Base-by-base conservation (phyloP, 805 yeast genomes). In the Cyberlindnera nakhonratchasimensis region DNA sequence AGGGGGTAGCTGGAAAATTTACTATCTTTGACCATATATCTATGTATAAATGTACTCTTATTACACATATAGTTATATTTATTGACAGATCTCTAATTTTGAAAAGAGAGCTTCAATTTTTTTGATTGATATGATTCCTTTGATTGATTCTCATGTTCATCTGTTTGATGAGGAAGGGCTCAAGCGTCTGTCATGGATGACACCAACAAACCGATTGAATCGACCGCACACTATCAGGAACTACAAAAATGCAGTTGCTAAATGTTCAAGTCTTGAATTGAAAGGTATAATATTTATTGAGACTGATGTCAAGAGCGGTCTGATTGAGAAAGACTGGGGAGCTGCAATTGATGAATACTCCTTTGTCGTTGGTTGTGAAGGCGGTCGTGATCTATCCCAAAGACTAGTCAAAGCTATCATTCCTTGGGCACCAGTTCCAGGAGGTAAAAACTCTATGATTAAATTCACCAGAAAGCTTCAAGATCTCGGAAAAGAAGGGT, bases 361-460 rank as follows among this genome's bases (percentile, higher is more conserved):
- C 3, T 51, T 30, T 17, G 46, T 42, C 8, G 43, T 33, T 11
- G 22, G 19, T 4, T 24, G 37, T 29, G 40, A 28, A n/a, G 16
- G 6, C 6, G n/a, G 5, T 19, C 18, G 16, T 14, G 32, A 25
- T 17, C 17, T 13, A 8, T 5, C 14, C 10, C 9, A 18, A 11
- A 28, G 38, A 6, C 12, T 39, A 31, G 50, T 48, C 24, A 55
- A 53, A 29, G 72, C 58, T 3, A 50, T 69, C 8, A 51, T 72
- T n/a, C 73, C 75, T 1, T 70, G 73, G 74, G 72, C 71, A 1
- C 76, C 77, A 6, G 37, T 70, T 8, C 62, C 66, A 7, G 43
- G 54, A 6, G 75, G 74, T 2, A 33, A 51, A 2, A 43, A 40
- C 0, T 48, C 46, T 1, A 33, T 61, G 4, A 19, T 29, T 5